Conservation (phyloP, 164 flowering plant species). For the Berberis vulgaris region DNA sequence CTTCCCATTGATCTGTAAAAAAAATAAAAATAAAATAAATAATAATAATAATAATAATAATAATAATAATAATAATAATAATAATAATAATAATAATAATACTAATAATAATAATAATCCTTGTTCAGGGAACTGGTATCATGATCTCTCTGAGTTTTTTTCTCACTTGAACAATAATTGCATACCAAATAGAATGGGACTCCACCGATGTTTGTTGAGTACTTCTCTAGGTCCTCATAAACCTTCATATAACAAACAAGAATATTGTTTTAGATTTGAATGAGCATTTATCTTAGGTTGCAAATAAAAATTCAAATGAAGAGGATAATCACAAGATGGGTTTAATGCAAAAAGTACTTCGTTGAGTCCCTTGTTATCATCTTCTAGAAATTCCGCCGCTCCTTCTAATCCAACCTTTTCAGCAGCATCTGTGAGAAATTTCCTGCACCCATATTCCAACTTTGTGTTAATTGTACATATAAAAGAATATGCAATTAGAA, state of each 20-base stretch:
- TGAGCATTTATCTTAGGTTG: background rate
- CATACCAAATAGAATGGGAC: slow-evolving; percentile 79
- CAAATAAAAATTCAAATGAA: background rate
- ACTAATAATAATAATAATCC: too few species aligned
- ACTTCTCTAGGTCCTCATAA: slow-evolving; percentile 49
- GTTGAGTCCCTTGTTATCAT: slow-evolving; percentile 51
- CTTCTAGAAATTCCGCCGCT: slow-evolving; percentile 71
- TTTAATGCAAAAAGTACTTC: slow-evolving; percentile 32
- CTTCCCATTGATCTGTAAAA: slow-evolving; percentile 70
- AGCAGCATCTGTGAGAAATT: slow-evolving; percentile 69
- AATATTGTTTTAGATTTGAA: slow-evolving; percentile 9
- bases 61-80: too few species aligned
- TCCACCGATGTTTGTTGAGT: slow-evolving; percentile 52
- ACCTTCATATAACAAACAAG: slow-evolving; percentile 35
- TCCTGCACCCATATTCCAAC: slow-evolving; percentile 33
- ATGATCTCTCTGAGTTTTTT: too few species aligned
- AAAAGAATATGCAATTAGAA: background rate
- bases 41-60: too few species aligned
- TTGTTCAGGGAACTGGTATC: too few species aligned
- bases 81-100: too few species aligned
- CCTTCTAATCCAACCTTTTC: slow-evolving; percentile 72
- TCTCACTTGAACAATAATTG: too few species aligned
- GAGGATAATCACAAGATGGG: background rate
- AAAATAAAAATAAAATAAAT: background rate
- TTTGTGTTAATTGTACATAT: background rate